Percentiles rank a stretch among this genome's conserved stretches.
These are phyloP conservation scores for Rhizoclosmatium sp. DNA, from an alignment of 192 early-diverging fungal genomes.

Conservation along the genomic window DNA sequence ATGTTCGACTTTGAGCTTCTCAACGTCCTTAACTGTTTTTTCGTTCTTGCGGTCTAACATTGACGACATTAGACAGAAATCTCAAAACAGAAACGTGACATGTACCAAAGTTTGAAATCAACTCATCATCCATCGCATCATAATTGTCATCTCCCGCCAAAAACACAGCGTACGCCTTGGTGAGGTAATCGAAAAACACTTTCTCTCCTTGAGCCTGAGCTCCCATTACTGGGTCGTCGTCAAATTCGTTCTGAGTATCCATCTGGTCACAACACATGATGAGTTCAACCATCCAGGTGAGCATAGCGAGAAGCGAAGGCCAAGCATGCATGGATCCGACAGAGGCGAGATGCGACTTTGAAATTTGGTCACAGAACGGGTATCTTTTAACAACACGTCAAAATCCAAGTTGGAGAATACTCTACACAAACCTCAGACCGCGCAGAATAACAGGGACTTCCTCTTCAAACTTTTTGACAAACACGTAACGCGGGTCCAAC, in stretches of 20 bases:
- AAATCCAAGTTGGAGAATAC: slow-evolving; percentile 30
- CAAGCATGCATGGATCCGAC: slow-evolving; percentile 75
- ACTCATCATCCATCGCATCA: slow-evolving; percentile 59
- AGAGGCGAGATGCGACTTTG: slow-evolving; percentile 73
- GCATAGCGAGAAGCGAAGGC: slow-evolving; percentile 72
- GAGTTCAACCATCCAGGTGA: slow-evolving; percentile 81
- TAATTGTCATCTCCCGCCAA: slow-evolving; percentile 73
- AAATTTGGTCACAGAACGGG: slow-evolving; percentile 71
- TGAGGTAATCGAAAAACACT: slow-evolving; percentile 77
- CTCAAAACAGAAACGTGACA: background rate
- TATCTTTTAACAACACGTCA: slow-evolving; percentile 46
- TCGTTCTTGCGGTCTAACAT: slow-evolving; percentile 63
- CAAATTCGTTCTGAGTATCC: slow-evolving; percentile 39
- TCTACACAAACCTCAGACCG: slow-evolving; percentile 51
- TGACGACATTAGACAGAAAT: background rate
- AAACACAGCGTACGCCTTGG: slow-evolving; percentile 68
- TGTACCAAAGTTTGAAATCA: slow-evolving; percentile 66
- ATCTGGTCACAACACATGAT: slow-evolving; percentile 66
- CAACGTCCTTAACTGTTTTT: slow-evolving; percentile 50
- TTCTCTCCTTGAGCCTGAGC: slow-evolving; percentile 57
- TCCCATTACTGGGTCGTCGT: slow-evolving; percentile 1
- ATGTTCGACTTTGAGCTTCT: slow-evolving; percentile 54
- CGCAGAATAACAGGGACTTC: slow-evolving; percentile 71
- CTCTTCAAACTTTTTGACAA: slow-evolving; percentile 69
- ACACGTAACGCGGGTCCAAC: slow-evolving; percentile 72